Percentiles rank a stretch among this genome's conserved stretches.
phyloP scores from a whole-genome alignment of 75 land plant species.

The Azolla pinnata region DNA sequence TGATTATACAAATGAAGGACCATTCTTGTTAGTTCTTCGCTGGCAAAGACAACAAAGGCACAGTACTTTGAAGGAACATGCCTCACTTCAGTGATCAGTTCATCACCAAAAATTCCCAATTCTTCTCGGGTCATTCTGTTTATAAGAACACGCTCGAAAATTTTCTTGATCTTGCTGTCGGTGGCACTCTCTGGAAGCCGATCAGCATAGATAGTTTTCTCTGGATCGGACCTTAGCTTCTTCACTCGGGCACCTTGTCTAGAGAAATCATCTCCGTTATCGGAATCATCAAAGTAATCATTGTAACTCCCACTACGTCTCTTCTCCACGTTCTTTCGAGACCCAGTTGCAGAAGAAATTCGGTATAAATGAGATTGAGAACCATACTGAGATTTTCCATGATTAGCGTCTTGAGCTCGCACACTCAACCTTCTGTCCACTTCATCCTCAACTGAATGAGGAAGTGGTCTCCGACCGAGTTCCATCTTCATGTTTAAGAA shows the following conservation, averaged over 20 bases:
- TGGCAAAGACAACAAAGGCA: slow-evolving; percentile 31
- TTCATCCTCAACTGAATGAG: slow-evolving; percentile 2
- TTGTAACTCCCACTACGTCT: not conserved
- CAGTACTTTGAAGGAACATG: slow-evolving; percentile 21
- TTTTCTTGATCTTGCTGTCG: slow-evolving; percentile 17
- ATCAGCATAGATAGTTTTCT: slow-evolving; percentile 30
- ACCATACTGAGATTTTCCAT: too few relatives aligned
- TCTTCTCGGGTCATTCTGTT: slow-evolving; percentile 12
- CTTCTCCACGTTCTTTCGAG: slow-evolving; percentile 3
- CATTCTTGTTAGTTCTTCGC: slow-evolving; percentile 25
- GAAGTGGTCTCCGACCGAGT: slow-evolving; percentile 14
- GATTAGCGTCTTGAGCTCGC: not conserved
- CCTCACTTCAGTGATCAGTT: slow-evolving; percentile 23
- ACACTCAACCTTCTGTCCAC: not conserved
- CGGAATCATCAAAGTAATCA: slow-evolving; percentile 7
- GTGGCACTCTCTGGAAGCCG: slow-evolving; percentile 22
- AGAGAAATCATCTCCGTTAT: slow-evolving; percentile 4
- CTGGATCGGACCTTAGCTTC: slow-evolving; percentile 23
- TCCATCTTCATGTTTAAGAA: slow-evolving; percentile 33
- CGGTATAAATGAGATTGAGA: not conserved
- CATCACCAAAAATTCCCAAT: slow-evolving; percentile 9
- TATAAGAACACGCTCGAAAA: slow-evolving; percentile 21
- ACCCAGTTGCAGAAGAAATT: not conserved
- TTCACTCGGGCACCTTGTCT: not conserved
- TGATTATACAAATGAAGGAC: slow-evolving; percentile 24